Evolutionary conservation across 441 rosid species (phyloP), one percentile per base, ranked within the genome.

Genomic region (Melastoma candidum): DNA sequence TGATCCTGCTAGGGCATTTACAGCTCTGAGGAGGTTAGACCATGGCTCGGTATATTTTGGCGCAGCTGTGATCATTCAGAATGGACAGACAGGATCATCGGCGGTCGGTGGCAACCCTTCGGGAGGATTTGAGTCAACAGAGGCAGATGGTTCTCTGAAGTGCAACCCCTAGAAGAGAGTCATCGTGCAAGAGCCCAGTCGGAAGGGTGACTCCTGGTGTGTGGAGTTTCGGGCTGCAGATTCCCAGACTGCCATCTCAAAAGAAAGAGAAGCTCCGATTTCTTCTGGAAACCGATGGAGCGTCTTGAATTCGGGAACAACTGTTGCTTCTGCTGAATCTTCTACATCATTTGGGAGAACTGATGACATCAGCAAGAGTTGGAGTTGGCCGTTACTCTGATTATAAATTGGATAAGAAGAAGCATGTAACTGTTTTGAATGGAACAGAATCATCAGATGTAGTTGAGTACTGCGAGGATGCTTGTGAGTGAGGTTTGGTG

Each of bases 1-100:
- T 53, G 98, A 90, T 69, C 98, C 93, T 12, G 88, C 95, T 12
- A 78, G 97, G 53, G 99, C 99, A 8, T 95, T 95, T 48, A 87
- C 98, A 48, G 98, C 99, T 2, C 74, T 90, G 94, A 85, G 97
- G 81, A 85, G 99, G 69, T 73, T 95, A 76, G 99, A 90, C 56
- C 95, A 87, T 47, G 98, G 94, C 60, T 82, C 99, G 25, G 75
- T 73, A 27, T 90, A 95, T 70, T 61, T 73, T 17, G 99, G 99
- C 27, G 95, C 94, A 3, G 75, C 68, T 10, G 74, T 74, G 48
- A 65, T 74, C 67, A 60, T 62, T 67, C 99, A 83, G 51, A 83
- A 62, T 59, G 63, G 63, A 8, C 67, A 64, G 11, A 53, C 76
- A 45, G 49, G 66, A 1, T 70, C 55, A 32, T 57, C 76, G 47